Base-by-base conservation (phyloP, 495 filamentous ascomycete species). In the Hyaloscypha finlandica region DNA sequence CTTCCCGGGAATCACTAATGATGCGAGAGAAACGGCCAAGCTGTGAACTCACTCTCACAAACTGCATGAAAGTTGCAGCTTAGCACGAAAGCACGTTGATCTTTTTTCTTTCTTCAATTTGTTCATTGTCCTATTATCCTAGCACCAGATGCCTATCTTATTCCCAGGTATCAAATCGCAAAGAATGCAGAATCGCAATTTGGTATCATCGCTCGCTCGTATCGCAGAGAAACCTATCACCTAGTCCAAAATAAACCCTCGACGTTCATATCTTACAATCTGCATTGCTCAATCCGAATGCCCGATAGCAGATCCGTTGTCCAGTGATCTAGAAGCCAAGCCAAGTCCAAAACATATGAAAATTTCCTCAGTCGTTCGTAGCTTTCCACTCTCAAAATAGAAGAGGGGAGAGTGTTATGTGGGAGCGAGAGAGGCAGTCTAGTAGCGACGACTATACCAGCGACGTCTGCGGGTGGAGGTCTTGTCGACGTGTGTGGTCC, bases 121-220 rank as follows among this genome's bases (percentile, higher is more conserved):
- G 25, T 45, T 39, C 59, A 48, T 48, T 19, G 16, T 16, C 42
- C 16, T 48, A 12, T 16, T 11, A 48, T 16, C 35, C 35, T 37
- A 37, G 6, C 8, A 8, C 35, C 42, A 19, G 16, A 19, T 48
- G 25, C 42, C 42, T 11, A 48, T 48, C 12, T 20, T 6, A 59
- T 59, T 14, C 9, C 31, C 19, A 20, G 20, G 19, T 12, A 59
- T 31, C 30, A 56, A 56, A 11, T 56, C 31, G 55, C n/a, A 57
- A 30, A 55, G 25, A 31, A 37, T 37, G 42, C 42, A 48, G 16
- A 55, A 64, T 56, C 30, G 3, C 62, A 64, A 63, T 63, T 39
- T 45, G 35, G 33, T 48, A 42, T 59, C 33, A 57, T 51, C 30
- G 45, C 29, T 33, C 14, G 16, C 29, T 16, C 29, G 8, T 25